phyloP scores from a whole-genome alignment of 768 basidiomycete genomes.

The Rhizopogon sp. region DNA sequence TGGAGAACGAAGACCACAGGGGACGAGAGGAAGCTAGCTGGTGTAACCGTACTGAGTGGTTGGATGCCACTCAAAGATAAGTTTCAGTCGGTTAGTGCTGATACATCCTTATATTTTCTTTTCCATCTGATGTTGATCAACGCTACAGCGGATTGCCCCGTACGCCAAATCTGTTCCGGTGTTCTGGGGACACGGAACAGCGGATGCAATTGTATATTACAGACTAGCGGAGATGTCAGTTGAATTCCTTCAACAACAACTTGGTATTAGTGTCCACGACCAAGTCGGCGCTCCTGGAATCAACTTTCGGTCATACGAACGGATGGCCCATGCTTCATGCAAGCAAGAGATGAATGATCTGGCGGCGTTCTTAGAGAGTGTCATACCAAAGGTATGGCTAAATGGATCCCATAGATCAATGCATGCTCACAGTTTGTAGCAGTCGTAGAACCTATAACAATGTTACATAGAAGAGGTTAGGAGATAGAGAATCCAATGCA shows the following conservation, averaged over 20 bases:
- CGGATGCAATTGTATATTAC: conserved; percentile 11
- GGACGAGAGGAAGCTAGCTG: conserved; percentile 31
- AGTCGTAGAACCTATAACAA: not conserved
- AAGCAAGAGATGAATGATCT: conserved; percentile 14
- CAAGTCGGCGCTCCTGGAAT: not conserved
- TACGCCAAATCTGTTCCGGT: conserved; percentile 7
- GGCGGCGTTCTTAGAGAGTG: conserved; percentile 10
- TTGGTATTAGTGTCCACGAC: conserved; percentile 4
- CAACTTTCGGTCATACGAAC: not conserved
- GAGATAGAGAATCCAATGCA: not conserved
- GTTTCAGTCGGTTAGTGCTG: conserved; percentile 29
- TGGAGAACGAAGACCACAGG: conserved; percentile 10
- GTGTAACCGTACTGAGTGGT: conserved; percentile 36
- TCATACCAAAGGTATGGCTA: conserved; percentile 7
- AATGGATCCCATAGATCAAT: not conserved
- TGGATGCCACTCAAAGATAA: conserved; percentile 41
- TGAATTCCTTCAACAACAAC: conserved; percentile 12
- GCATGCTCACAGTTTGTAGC: not conserved
- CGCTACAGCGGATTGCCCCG: conserved; percentile 41
- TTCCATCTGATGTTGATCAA: not conserved
- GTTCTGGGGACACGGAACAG: conserved; percentile 20
- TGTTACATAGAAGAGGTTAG: too few species aligned
- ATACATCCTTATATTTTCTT: not conserved
- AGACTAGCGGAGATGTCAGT: conserved; percentile 7
- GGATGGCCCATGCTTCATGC: conserved; percentile 9